Evolutionary conservation across 768 basidiomycete genomes (phyloP), one percentile per base, ranked within the genome.

Genomic region (Hygrocybe coccinea): DNA sequence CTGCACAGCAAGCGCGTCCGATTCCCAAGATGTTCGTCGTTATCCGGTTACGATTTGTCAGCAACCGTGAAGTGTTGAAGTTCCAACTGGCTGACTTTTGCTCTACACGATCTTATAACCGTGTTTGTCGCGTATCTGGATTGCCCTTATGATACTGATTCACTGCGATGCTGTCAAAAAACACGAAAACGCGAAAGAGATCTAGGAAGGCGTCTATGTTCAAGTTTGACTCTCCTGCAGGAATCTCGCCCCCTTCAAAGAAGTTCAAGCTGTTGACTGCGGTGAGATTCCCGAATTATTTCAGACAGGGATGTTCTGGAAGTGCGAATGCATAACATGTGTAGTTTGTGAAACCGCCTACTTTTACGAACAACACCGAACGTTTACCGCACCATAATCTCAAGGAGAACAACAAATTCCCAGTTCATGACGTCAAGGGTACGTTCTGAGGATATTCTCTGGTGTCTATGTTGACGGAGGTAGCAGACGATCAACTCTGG

Each of bases 401-500:
- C 7, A 65, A 64, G 33, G 59, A 59, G 52, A 72, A 68, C 53
- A 66, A 56, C 4, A 70, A 72, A 57, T 64, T 59, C 21, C 64
- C 54, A 54, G 63, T 62, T n/a, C 21, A 12, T 8, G 44, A 50
- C 50, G 17, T 17, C 57, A 17, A 34, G 43, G 24, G 17, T 37
- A 17, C 17, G 29, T 29, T 37, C 24, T 29, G 29, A 29, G 29
- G 8, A 8, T 29, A 29, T 29, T 3, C 29, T 29, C 3, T 29
- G 8, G 29, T 3, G 29, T 29, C 29, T 19, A 2, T 37, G 19
- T 10, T 34, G 8, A 33, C 15, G 22, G 19, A 29, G 21, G 11
- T 34, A 4, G 22, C 39, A 73, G 79, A 73, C 52, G 74, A 75
- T 50, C 62, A 65, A 45, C 64, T 85, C 49, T 85, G 85, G 85